phyloP scores from a whole-genome alignment of 1,284 basidiomycete genomes.

The Melampsora abietis-canadensis region DNA sequence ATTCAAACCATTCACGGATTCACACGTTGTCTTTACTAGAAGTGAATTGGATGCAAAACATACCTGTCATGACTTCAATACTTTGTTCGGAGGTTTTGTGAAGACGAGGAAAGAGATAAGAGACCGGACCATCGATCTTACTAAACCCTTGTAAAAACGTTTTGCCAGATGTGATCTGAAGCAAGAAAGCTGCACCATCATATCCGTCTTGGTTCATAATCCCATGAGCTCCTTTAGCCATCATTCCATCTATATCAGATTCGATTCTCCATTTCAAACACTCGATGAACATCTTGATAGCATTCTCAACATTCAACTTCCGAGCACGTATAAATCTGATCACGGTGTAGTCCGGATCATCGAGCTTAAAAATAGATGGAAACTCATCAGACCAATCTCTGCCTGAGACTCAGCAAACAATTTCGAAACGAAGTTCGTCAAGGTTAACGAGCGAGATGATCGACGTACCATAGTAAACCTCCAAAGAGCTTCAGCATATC shows the following conservation, averaged over 20 bases:
- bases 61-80: slow-evolving; percentile 15
- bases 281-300: slow-evolving; percentile 25
- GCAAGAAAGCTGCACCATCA: neutral
- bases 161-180: slow-evolving; percentile 29
- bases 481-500: too few relatives aligned
- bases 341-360: neutral
- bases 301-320: slow-evolving; percentile 18
- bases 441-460: too few relatives aligned
- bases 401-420: too few relatives aligned
- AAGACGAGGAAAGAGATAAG: slow-evolving; percentile 16
- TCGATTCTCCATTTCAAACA: slow-evolving; percentile 41
- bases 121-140: slow-evolving; percentile 18
- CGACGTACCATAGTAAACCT: too few relatives aligned
- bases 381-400: too few relatives aligned
- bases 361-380: too few relatives aligned
- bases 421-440: too few relatives aligned
- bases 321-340: slow-evolving; percentile 36
- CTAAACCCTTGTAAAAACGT: slow-evolving; percentile 30
- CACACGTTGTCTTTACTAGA: too few relatives aligned
- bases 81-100: slow-evolving; percentile 28
- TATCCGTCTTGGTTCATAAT: slow-evolving; percentile 16
- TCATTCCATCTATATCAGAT: slow-evolving; percentile 21
- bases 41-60: too few relatives aligned
- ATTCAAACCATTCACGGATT: too few relatives aligned
- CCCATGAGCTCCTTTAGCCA: slow-evolving; percentile 6